Evolutionary conservation across 2,329 filamentous ascomycete species (phyloP).

Genomic region (Aureobasidium sp.): DNA sequence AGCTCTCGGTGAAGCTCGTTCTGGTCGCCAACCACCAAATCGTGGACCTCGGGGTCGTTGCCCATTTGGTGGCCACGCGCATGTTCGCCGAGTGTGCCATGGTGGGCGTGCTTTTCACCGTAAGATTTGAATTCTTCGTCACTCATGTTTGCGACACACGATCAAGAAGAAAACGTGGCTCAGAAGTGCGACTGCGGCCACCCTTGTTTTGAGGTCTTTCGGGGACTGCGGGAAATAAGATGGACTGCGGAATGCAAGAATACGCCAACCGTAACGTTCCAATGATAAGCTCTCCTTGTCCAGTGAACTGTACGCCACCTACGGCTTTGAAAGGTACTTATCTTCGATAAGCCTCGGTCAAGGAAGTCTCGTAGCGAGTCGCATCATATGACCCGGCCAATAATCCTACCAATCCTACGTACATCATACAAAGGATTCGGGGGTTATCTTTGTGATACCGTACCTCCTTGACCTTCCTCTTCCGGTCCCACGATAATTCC

Average conservation of each 20-base stretch:
- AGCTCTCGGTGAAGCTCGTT: constrained; percentile 2
- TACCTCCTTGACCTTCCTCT: not conserved
- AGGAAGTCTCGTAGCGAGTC: not conserved
- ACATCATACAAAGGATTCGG: not conserved
- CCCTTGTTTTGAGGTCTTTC: not conserved
- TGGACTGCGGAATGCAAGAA: not conserved
- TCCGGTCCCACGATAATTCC: not conserved
- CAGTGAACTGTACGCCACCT: not conserved
- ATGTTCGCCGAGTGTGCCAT: not conserved
- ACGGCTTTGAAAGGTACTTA: not conserved
- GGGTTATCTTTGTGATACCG: not conserved
- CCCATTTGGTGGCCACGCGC: not conserved
- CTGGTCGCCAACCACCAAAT: constrained; percentile 3
- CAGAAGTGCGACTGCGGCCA: not conserved
- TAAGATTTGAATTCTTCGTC: not conserved
- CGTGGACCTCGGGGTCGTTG: not conserved
- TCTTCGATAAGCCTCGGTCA: constrained; percentile 7
- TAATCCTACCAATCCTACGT: not conserved
- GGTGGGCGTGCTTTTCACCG: not conserved
- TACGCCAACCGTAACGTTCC: not conserved
- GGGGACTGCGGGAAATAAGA: not conserved
- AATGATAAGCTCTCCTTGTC: constrained; percentile 1
- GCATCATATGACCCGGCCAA: not conserved
- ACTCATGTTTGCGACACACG: constrained; percentile 5
- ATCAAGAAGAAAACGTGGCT: not conserved